Evolutionary conservation across 2,329 filamentous ascomycete species (phyloP), one percentile per base, ranked within the genome.

Genomic region (Sphaerulina musiva): DNA sequence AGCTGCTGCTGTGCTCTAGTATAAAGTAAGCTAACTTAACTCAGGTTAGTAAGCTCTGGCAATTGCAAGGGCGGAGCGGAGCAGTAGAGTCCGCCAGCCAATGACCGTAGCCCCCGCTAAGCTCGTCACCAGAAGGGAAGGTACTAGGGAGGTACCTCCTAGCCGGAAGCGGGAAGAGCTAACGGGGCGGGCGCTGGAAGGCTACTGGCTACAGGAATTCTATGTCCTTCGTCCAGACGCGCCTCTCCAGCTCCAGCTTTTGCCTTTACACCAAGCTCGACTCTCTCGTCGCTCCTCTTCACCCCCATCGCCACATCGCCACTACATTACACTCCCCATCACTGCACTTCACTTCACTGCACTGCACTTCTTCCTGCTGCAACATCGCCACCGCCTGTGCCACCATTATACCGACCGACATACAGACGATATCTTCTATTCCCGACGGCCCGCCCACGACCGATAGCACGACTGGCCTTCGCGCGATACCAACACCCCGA

Each of bases 401-500:
- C 64, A 66, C 64, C 64, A 65, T 63, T 65, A 63, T 64, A 62
- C 61, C 53, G 48, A n/a, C 51, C 56, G 55, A 46, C 47, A 23
- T 34, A 36, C 23, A 41, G 54, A 43, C 34, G 45, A 44, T 36
- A 48, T 17, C 14, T 17, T 17, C 14, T 17, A 17, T 17, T 17
- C 1, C 14, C 14, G 14, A 1, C 14, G 14, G 14, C 14, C 26
- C 26, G 26, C 26, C 26, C 26, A 26, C 26, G 26, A 6, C 26
- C 26, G 26, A 29, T 29, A 20, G 20, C 20, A 20, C 20, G 20
- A 6, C 26, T 29, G 26, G 5, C 5, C 26, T 29, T 29, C 26
- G 6, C 26, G 6, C 45, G 43, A 53, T 39, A 11, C 47, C 43
- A 39, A 45, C 42, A 29, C 32, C 39, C 39, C 42, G 44, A 49